Conservation (phyloP, 2,329 filamentous ascomycete species). For the Blastomyces silverae region DNA sequence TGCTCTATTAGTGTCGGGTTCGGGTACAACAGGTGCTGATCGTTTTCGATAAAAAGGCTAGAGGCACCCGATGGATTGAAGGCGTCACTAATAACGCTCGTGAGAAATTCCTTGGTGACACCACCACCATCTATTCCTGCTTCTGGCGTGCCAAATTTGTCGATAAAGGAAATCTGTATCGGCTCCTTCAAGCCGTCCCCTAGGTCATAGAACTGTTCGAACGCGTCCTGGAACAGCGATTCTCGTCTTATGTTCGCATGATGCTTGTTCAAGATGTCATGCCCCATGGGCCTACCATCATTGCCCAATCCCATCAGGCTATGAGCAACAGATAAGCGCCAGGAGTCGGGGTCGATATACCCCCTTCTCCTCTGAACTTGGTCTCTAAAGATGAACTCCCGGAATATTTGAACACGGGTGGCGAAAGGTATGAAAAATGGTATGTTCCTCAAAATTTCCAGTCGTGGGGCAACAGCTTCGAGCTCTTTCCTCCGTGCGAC, state of each 20-base stretch:
- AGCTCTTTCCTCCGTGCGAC: constrained; percentile 63
- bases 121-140: constrained; percentile 95
- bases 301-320: constrained; percentile 34
- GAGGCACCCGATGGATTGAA: constrained; percentile 57
- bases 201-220: constrained; percentile 70
- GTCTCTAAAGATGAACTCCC: constrained; percentile 83
- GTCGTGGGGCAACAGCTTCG: constrained; percentile 71
- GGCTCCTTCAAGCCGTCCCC: constrained; percentile 84
- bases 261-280: constrained; percentile 51
- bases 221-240: constrained; percentile 78
- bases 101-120: constrained; percentile 95
- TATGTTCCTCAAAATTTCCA: constrained; percentile 91
- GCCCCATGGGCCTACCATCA: constrained; percentile 36
- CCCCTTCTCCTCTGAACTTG: constrained; percentile 65
- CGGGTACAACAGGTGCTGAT: constrained; percentile 79
- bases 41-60: constrained; percentile 73
- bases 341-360: constrained; percentile 63
- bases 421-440: constrained; percentile 94
- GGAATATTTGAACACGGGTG: constrained; percentile 84
- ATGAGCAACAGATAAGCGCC: constrained; percentile 58
- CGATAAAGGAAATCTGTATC: constrained; percentile 93
- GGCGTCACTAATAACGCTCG: constrained; percentile 76
- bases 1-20: constrained; percentile 74
- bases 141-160: constrained; percentile 77
- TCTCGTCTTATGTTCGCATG: constrained; percentile 73